Evolutionary conservation across 208 protist genomes (phyloP).

Genomic region (Giardia muris): DNA sequence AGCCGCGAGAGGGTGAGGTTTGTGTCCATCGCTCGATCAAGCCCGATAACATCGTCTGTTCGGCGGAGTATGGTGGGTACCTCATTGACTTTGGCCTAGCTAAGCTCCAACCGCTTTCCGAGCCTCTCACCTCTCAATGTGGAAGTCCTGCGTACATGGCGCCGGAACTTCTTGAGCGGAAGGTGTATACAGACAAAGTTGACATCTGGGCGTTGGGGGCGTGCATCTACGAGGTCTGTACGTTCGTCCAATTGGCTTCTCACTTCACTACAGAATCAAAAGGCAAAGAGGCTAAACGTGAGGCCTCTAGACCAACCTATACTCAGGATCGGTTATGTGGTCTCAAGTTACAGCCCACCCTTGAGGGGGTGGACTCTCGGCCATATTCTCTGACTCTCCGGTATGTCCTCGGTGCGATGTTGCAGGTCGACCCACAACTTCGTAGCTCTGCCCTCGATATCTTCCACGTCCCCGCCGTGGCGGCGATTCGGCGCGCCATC

Average conservation of each 20-base stretch:
- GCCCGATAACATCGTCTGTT: background rate
- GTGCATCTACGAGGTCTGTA: background rate
- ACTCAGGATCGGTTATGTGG: background rate
- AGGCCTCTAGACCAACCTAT: background rate
- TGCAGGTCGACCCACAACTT: background rate
- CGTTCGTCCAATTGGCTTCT: background rate
- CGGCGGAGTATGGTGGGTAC: background rate
- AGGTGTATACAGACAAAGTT: background rate
- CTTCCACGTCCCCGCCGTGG: background rate
- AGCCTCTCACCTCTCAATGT: background rate
- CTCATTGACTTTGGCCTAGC: background rate
- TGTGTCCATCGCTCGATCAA: background rate
- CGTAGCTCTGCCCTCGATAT: background rate
- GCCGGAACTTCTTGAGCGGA: background rate
- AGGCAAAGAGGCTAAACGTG: background rate
- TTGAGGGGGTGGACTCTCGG: background rate
- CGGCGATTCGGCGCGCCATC: background rate
- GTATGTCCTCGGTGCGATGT: background rate
- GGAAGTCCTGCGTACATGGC: background rate
- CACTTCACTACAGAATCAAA: background rate
- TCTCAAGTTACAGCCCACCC: background rate
- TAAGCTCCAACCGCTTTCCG: background rate
- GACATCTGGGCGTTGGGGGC: constrained; percentile 1
- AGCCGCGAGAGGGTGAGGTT: background rate
- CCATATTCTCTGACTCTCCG: background rate